Evolutionary conservation across 2,329 filamentous ascomycete genomes (phyloP).

Genomic region (Penicillium occitanis): DNA sequence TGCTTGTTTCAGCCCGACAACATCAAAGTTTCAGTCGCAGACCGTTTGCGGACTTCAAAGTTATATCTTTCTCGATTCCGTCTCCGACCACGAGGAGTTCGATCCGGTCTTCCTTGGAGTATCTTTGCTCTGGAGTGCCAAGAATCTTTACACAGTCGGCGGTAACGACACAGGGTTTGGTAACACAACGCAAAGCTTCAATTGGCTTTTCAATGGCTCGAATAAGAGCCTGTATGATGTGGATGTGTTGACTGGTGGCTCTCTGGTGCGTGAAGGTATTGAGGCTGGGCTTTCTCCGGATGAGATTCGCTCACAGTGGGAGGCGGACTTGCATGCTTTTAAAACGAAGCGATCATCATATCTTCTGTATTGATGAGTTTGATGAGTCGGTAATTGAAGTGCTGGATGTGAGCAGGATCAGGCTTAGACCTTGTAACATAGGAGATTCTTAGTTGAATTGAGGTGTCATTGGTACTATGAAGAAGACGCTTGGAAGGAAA

Average conservation of each 20-base stretch:
- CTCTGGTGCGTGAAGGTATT: slow-evolving; percentile 14
- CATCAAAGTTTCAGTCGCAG: slow-evolving; percentile 16
- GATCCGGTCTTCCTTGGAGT: slow-evolving; percentile 16
- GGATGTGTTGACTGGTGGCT: slow-evolving; percentile 16
- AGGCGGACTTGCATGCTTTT: slow-evolving; percentile 2
- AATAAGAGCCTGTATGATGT: slow-evolving; percentile 11
- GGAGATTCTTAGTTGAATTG: neutral
- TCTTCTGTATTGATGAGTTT: slow-evolving; percentile 9
- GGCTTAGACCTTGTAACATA: neutral
- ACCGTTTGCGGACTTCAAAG: slow-evolving; percentile 17
- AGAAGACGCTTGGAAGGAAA: too few relatives aligned
- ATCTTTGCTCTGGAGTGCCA: slow-evolving; percentile 18
- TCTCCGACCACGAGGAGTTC: slow-evolving; percentile 8
- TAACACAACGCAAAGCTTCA: slow-evolving; percentile 19
- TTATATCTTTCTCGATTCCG: slow-evolving; percentile 11
- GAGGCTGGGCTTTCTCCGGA: slow-evolving; percentile 16
- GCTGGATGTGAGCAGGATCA: neutral
- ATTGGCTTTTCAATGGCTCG: slow-evolving; percentile 18
- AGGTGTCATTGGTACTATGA: too few relatives aligned
- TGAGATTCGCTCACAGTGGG: slow-evolving; percentile 18
- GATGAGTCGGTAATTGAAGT: neutral
- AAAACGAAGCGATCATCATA: slow-evolving; percentile 7
- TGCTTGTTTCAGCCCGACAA: slow-evolving; percentile 19
- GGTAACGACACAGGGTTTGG: slow-evolving; percentile 15
- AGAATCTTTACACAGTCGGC: slow-evolving; percentile 10